Percentiles rank a stretch among this genome's conserved stretches.
Conservation (phyloP, 2,329 filamentous ascomycete genomes). For the Penicillium sp. region DNA sequence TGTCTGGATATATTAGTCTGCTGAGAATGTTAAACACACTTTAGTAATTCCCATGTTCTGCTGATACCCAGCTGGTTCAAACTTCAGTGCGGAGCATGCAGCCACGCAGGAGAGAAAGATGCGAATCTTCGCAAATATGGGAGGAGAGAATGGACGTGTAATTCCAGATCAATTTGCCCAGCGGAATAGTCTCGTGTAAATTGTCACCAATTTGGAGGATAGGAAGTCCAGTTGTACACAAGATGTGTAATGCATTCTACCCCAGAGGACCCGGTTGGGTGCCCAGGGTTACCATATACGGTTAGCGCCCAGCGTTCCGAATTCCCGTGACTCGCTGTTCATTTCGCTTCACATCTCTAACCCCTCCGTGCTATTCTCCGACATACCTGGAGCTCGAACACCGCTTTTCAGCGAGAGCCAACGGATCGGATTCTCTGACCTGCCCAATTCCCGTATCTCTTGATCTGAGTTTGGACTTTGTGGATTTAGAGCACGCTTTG, state of each 20-base stretch:
- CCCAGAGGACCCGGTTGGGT: slow-evolving; percentile 16
- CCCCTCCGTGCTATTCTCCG: slow-evolving; percentile 22
- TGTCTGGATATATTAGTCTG: background rate
- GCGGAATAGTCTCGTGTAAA: background rate
- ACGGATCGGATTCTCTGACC: background rate
- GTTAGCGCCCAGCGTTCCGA: slow-evolving; percentile 20
- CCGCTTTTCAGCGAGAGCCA: slow-evolving; percentile 4
- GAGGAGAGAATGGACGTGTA: background rate
- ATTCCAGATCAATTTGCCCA: background rate
- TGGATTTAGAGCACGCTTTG: slow-evolving; percentile 20
- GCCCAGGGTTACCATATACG: slow-evolving; percentile 19
- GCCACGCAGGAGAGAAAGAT: background rate
- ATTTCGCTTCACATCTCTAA: slow-evolving; percentile 26
- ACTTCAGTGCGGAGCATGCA: background rate
- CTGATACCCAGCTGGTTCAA: background rate
- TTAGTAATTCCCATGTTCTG: background rate
- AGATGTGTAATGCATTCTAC: slow-evolving; percentile 4
- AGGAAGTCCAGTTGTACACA: background rate
- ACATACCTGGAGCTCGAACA: slow-evolving; percentile 6
- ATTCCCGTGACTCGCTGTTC: slow-evolving; percentile 28
- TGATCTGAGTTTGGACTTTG: slow-evolving; percentile 2
- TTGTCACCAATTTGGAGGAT: no score
- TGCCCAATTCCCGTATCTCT: background rate
- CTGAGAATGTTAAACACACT: background rate
- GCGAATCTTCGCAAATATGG: background rate